Conservation (phyloP, 2,329 filamentous ascomycete genomes). For the Apiospora rasikravindrae region DNA sequence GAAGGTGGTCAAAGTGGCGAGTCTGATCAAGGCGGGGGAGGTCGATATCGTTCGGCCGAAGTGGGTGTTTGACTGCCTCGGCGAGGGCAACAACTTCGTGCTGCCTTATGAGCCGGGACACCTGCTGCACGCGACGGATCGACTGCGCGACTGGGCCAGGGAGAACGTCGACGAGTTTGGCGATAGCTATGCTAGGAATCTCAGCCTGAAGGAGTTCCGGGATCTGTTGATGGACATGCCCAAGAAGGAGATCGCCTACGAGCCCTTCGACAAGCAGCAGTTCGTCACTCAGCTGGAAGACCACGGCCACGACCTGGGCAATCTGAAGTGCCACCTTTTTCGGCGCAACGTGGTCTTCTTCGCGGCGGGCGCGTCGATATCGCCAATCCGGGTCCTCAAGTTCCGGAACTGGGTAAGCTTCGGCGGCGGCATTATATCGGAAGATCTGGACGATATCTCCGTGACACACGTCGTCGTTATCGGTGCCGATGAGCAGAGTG, state of each 20-base stretch:
- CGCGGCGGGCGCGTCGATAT: conserved; percentile 35
- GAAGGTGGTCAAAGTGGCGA: conserved; percentile 80
- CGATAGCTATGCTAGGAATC: conserved; percentile 82
- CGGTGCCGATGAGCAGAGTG: conserved; percentile 46
- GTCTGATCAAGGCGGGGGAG: conserved; percentile 73
- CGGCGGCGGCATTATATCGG: conserved; percentile 65
- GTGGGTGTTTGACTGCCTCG: conserved; percentile 86
- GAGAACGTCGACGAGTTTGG: conserved; percentile 76
- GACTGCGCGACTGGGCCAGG: conserved; percentile 58
- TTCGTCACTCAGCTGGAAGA: conserved; percentile 63
- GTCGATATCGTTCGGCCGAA: conserved; percentile 76
- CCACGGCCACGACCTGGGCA: conserved; percentile 58
- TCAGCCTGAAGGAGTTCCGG: conserved; percentile 66
- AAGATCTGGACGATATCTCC: conserved; percentile 53
- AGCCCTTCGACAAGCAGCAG: conserved; percentile 47
- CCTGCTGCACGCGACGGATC: conserved; percentile 71
- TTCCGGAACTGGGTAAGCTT: conserved; percentile 69
- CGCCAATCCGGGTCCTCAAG: conserved; percentile 45
- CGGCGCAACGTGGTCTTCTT: conserved; percentile 51
- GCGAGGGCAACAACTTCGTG: conserved; percentile 62
- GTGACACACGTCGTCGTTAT: conserved; percentile 78
- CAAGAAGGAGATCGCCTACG: conserved; percentile 45
- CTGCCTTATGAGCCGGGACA: conserved; percentile 68
- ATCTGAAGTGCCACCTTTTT: conserved; percentile 59
- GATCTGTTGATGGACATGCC: conserved; percentile 56